Evolutionary conservation across 1,139 yeast species (phyloP), one percentile per base, ranked within the genome.

Genomic region (Magnusiomyces paraingens): DNA sequence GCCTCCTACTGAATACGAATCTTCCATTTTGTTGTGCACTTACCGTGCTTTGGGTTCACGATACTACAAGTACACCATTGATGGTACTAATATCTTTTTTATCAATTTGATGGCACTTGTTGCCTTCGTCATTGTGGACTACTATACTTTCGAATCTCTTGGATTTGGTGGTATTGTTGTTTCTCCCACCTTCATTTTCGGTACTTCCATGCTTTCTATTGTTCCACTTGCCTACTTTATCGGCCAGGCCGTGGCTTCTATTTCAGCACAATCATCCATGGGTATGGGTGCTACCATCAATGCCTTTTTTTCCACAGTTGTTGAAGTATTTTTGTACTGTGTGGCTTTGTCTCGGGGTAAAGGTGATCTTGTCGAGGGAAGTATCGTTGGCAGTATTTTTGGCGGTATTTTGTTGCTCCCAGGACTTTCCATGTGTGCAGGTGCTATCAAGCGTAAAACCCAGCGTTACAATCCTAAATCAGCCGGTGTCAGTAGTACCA

Each of bases 261-360:
- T 93, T 59, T 87, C 96, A 2, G 98, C 99, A 0, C 99, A 94
- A 71, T 89, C 97, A 0, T 91, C 98, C 0, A 93, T 93, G 98
- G 97, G 98, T n/a, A 84, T 93, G 60, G 99, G 99, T 73, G 99
- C 99, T 1, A 96, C 91, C 0, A 90, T 93, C 62, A 93, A 93
- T 69, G 99, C 99, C 0, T 91, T 94, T 64, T 93, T 93, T 76
- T 91, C 99, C 1, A 91, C 99, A 0, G 79, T 94, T 52, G 98
- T 93, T 14, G 99, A 93, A 67, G 88, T 93, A 26, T 93, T 85
- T 68, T 73, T 93, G 52, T 93, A 93, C 67, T 86, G 96, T 68
- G 96, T 93, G 21, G 99, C 99, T 0, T 74, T 93, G 58, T 76
- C 80, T 55, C 95, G 90, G 66, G 79, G 84, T 1, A 93, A 94